Evolutionary conservation across 2,329 filamentous ascomycete species (phyloP).

Genomic region (Erysiphe pulchra): DNA sequence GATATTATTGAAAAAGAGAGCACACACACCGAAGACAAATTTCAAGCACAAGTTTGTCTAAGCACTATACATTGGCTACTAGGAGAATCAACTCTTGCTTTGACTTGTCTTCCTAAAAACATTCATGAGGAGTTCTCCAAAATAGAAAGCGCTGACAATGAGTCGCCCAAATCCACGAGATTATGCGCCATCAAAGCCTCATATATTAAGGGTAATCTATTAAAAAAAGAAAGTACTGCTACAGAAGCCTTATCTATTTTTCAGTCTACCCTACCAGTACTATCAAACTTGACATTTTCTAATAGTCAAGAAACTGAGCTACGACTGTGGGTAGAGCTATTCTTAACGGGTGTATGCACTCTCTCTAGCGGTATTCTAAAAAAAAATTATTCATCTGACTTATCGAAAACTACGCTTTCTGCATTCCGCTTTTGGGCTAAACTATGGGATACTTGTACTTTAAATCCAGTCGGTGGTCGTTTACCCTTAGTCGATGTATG

Average conservation of each 20-base stretch:
- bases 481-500: constrained; percentile 33
- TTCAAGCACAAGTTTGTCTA: constrained; percentile 62
- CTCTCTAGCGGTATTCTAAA: constrained; percentile 34
- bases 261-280: constrained; percentile 35
- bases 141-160: constrained; percentile 24
- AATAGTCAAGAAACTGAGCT: constrained; percentile 35
- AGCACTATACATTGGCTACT: constrained; percentile 67
- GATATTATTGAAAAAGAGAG: constrained; percentile 32
- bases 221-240: constrained; percentile 22
- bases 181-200: constrained; percentile 58
- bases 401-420: constrained; percentile 26
- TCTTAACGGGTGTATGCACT: constrained; percentile 50
- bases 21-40: constrained; percentile 27
- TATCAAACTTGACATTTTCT: constrained; percentile 26
- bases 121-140: constrained; percentile 28
- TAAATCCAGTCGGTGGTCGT: constrained; percentile 24
- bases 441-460: constrained; percentile 31
- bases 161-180: constrained; percentile 47
- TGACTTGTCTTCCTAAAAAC: constrained; percentile 34
- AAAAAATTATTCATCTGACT: constrained; percentile 22
- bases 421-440: constrained; percentile 41
- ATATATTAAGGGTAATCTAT: constrained; percentile 47
- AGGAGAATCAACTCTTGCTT: constrained; percentile 38
- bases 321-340: constrained; percentile 53
- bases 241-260: constrained; percentile 40